Conservation (phyloP, 768 basidiomycete genomes). For the Russula sp. region DNA sequence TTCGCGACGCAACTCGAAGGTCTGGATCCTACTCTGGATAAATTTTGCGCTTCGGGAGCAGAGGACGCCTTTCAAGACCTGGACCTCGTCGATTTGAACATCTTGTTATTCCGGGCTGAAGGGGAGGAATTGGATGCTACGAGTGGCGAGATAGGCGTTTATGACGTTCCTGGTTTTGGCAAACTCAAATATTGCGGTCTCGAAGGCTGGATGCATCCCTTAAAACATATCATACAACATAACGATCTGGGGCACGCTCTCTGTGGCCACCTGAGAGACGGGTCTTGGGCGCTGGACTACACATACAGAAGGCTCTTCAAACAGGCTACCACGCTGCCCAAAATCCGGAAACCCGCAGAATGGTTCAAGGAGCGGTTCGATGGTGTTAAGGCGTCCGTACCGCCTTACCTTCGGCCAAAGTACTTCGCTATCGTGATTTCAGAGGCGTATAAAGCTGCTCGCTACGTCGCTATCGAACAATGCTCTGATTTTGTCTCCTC, state of each 20-base stretch:
- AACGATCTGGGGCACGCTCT: conserved; percentile 94
- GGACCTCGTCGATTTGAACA: conserved; percentile 83
- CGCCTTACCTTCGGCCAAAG: conserved; percentile 89
- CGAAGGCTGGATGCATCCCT: conserved; percentile 94
- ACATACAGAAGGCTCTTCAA: conserved; percentile 58
- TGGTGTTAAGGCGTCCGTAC: conserved; percentile 61
- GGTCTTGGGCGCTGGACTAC: conserved; percentile 92
- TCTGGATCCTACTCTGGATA: conserved; percentile 63
- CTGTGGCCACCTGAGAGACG: conserved; percentile 80
- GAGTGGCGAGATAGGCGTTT: conserved; percentile 70
- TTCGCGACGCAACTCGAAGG: conserved; percentile 83
- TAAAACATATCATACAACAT: conserved; percentile 75
- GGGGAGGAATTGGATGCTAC: conserved; percentile 92
- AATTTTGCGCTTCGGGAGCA: conserved; percentile 63
- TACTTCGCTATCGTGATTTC: conserved; percentile 92
- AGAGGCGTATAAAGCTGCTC: conserved; percentile 88
- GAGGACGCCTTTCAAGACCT: conserved; percentile 68
- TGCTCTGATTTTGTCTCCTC: conserved; percentile 79
- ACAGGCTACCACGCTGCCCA: conserved; percentile 58
- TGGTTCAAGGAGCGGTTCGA: conserved; percentile 93
- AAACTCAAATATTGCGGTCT: conserved; percentile 86
- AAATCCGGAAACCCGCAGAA: conserved; percentile 58
- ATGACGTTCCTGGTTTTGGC: conserved; percentile 71
- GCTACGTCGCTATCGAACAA: conserved; percentile 77
- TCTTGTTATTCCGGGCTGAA: conserved; percentile 79